Percentiles rank a stretch among this genome's conserved stretches.
These are phyloP conservation scores for Aschersonia sp. DNA, from an alignment of 2,329 filamentous ascomycete species.

Conservation along the genomic window DNA sequence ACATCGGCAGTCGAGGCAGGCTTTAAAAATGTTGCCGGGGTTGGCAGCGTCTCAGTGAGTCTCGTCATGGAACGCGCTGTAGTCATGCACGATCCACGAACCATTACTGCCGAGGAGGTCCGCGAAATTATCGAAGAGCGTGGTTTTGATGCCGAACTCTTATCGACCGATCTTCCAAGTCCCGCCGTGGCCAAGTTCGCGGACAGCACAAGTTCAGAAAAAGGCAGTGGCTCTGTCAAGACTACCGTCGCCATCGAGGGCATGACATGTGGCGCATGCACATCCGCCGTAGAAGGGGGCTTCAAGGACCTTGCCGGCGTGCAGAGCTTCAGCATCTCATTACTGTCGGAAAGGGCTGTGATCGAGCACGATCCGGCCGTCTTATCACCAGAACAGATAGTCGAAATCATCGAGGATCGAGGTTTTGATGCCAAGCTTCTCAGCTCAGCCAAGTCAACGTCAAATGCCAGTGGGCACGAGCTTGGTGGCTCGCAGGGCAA, in stretches of 20 bases:
- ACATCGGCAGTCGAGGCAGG: conserved; percentile 90
- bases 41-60: conserved; percentile 79
- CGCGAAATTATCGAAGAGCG: conserved; percentile 81
- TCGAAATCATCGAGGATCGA: conserved; percentile 50
- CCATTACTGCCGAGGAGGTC: conserved; percentile 60
- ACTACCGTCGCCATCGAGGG: conserved; percentile 70
- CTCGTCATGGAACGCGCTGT: conserved; percentile 94
- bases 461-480: conserved; percentile 10
- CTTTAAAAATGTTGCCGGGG: conserved; percentile 68
- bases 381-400: conserved; percentile 36
- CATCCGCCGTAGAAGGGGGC: conserved; percentile 68
- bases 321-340: conserved; percentile 64
- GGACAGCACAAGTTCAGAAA: conserved; percentile 19
- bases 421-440: conserved; percentile 72
- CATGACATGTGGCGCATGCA: conserved; percentile 87
- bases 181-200: conserved; percentile 26
- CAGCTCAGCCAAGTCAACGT: conserved; percentile 44
- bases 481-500: conserved; percentile 17
- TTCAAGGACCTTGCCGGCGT: conserved; percentile 64
- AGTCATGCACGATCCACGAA: conserved; percentile 68
- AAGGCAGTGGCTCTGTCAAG: conserved; percentile 33
- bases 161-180: conserved; percentile 62
- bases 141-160: conserved; percentile 80
- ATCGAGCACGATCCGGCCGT: conserved; percentile 59
- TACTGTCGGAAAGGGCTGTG: conserved; percentile 74